Evolutionary conservation across 2,329 filamentous ascomycete species (phyloP).

Genomic region (Fusarium metavorans): DNA sequence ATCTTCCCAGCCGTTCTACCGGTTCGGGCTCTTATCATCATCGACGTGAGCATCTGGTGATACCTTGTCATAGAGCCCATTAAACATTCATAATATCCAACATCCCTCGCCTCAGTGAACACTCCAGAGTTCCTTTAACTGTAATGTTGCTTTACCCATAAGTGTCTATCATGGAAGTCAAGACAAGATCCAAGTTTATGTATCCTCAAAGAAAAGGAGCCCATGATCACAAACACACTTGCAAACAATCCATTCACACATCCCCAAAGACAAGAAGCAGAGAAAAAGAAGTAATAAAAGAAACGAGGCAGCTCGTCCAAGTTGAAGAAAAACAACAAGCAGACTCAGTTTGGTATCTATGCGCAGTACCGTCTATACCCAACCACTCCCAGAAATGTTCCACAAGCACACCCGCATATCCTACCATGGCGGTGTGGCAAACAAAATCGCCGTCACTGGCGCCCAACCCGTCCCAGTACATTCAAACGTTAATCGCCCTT

Average conservation of each 20-base stretch:
- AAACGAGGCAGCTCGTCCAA: slow-evolving; percentile 6
- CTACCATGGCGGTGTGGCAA: slow-evolving; percentile 17
- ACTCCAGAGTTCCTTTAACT: neutral
- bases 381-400: slow-evolving; percentile 28
- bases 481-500: slow-evolving; percentile 12
- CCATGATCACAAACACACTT: neutral
- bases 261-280: neutral
- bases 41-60: neutral
- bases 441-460: slow-evolving; percentile 30
- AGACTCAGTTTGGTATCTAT: slow-evolving; percentile 47
- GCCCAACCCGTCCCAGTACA: slow-evolving; percentile 24
- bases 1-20: neutral
- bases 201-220: neutral
- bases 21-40: neutral
- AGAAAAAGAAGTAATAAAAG: neutral
- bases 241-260: neutral
- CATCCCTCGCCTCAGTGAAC: neutral
- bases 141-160: neutral
- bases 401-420: slow-evolving; percentile 22
- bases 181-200: neutral
- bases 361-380: slow-evolving; percentile 45
- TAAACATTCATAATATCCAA: neutral
- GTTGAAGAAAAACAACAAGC: slow-evolving; percentile 9
- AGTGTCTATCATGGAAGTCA: neutral
- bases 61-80: neutral